These are phyloP conservation scores for Tuber magnatum DNA, from an alignment of 495 filamentous ascomycete genomes.

Conservation along the genomic window DNA sequence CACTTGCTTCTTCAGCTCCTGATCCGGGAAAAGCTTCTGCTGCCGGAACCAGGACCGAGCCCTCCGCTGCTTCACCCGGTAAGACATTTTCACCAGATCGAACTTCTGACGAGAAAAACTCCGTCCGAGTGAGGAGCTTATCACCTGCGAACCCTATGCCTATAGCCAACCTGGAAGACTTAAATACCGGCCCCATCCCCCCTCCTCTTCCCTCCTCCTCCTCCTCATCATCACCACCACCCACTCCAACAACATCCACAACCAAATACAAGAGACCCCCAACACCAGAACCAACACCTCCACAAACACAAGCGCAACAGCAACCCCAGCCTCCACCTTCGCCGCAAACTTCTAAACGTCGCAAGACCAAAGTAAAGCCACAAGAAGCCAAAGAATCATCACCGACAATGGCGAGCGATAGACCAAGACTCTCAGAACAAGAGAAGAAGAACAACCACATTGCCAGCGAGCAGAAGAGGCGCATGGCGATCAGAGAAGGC, in stretches of 20 bases:
- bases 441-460: slow-evolving; percentile 93
- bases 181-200: slow-evolving; percentile 5
- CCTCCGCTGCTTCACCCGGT: not conserved
- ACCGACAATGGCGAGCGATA: slow-evolving; percentile 26
- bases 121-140: not conserved
- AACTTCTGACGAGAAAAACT: not conserved
- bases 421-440: slow-evolving; percentile 69
- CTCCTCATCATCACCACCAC: slow-evolving; percentile 6
- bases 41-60: not conserved
- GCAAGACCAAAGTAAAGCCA: slow-evolving; percentile 23
- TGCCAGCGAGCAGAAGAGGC: slow-evolving; percentile 80
- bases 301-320: slow-evolving; percentile 5
- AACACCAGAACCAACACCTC: slow-evolving; percentile 10
- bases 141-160: not conserved
- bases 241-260: slow-evolving; percentile 6
- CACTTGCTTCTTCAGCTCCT: not conserved
- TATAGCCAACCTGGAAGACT: not conserved
- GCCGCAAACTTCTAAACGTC: slow-evolving; percentile 6
- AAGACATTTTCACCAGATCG: not conserved
- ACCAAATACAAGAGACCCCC: slow-evolving; percentile 7
- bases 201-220: slow-evolving; percentile 13
- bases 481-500: slow-evolving; percentile 75
- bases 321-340: slow-evolving; percentile 1
- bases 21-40: not conserved
- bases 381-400: slow-evolving; percentile 20